A percentile compares a stretch with the other conserved stretches of the same genome.
These are phyloP conservation scores for Actinomucor elegans DNA, from an alignment of 371 early-diverging fungal genomes.

Conservation along the genomic window DNA sequence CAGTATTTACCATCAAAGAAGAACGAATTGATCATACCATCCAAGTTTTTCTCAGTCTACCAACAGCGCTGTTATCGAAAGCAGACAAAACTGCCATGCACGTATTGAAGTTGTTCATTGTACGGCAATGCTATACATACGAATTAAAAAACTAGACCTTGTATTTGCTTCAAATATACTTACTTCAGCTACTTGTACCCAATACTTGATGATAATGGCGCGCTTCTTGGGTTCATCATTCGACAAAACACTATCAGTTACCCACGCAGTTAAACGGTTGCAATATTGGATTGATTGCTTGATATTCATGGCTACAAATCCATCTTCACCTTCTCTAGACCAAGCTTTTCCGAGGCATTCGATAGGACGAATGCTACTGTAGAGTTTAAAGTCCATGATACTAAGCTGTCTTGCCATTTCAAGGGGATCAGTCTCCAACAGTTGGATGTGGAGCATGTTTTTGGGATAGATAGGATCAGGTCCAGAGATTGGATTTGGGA, in stretches of 20 bases:
- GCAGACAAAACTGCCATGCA: slow-evolving; percentile 87
- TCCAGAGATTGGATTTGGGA: slow-evolving; percentile 59
- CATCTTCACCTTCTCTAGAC: slow-evolving; percentile 66
- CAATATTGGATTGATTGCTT: slow-evolving; percentile 72
- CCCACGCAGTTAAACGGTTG: slow-evolving; percentile 74
- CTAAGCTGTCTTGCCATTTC: slow-evolving; percentile 94
- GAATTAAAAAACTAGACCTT: background rate
- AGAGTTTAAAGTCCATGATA: slow-evolving; percentile 77
- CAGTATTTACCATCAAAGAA: too few species aligned
- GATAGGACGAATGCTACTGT: slow-evolving; percentile 75
- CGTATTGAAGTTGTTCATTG: slow-evolving; percentile 87
- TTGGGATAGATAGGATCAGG: slow-evolving; percentile 73
- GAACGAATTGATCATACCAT: slow-evolving; percentile 42
- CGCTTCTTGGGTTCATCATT: slow-evolving; percentile 79
- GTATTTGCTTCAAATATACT: slow-evolving; percentile 11
- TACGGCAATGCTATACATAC: slow-evolving; percentile 52
- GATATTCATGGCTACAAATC: slow-evolving; percentile 60
- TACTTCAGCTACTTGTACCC: slow-evolving; percentile 81
- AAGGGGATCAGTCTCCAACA: slow-evolving; percentile 85
- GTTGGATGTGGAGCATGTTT: slow-evolving; percentile 57
- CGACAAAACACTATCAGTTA: slow-evolving; percentile 70
- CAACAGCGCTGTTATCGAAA: slow-evolving; percentile 83
- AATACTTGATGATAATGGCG: slow-evolving; percentile 71
- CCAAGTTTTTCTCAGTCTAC: slow-evolving; percentile 87
- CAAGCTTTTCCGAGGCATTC: slow-evolving; percentile 91